Conservation (phyloP, 192 early-diverging fungal species). For the Mortierella antarctica region DNA sequence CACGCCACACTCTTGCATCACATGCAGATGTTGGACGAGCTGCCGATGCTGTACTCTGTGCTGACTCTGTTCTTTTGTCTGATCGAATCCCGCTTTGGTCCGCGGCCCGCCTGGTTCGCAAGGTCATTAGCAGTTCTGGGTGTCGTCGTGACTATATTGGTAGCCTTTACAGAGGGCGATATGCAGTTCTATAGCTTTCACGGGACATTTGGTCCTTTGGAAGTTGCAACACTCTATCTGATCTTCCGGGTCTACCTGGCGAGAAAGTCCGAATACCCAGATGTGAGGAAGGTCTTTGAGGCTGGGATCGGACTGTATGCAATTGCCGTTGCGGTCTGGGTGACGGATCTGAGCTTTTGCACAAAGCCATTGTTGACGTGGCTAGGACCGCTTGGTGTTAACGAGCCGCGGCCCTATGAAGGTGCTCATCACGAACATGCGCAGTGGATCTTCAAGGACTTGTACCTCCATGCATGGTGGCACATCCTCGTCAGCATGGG, state of each 20-base stretch:
- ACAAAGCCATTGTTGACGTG: constrained; percentile 15
- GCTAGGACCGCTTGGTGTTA: constrained; percentile 28
- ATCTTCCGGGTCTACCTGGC: constrained; percentile 38
- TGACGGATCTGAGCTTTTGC: constrained; percentile 51
- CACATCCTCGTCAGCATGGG: constrained; percentile 69
- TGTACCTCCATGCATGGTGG: constrained; percentile 72
- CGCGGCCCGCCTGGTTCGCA: constrained; percentile 57
- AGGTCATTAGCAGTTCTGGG: constrained; percentile 57
- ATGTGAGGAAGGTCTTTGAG: constrained; percentile 48
- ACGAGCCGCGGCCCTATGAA: constrained; percentile 40
- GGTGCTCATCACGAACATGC: constrained; percentile 35
- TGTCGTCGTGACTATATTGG: constrained; percentile 48
- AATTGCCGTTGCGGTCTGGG: constrained; percentile 36
- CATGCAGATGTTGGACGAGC: constrained; percentile 76
- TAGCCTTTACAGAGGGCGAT: constrained; percentile 36
- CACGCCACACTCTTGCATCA: constrained; percentile 77
- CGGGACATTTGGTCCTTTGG: constrained; percentile 32
- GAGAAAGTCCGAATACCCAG: constrained; percentile 30
- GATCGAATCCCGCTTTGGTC: constrained; percentile 54
- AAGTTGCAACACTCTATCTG: constrained; percentile 25
- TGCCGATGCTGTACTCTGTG: constrained; percentile 55
- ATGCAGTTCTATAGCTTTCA: constrained; percentile 45
- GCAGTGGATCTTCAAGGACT: constrained; percentile 56
- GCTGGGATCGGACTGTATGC: constrained; percentile 30
- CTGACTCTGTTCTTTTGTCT: constrained; percentile 51